Conservation (phyloP, 805 yeast species). For the Vanderwaltozyma yarrowii region DNA sequence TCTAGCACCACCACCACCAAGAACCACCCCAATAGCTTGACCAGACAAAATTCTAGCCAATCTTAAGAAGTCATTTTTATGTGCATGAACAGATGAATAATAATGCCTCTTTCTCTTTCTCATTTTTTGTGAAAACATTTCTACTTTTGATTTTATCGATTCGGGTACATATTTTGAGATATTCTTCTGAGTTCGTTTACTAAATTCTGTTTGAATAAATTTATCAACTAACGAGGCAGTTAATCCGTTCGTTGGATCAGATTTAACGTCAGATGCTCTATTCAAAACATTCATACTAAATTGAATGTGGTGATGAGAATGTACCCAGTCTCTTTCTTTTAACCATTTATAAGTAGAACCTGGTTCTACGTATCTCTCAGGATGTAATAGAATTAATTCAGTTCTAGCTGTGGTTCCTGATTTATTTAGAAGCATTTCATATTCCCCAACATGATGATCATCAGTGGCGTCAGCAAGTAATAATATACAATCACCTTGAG, state of each 20-base stretch:
- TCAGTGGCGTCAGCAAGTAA: conserved; percentile 76
- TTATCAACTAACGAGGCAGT: conserved; percentile 18
- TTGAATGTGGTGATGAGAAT: conserved; percentile 86
- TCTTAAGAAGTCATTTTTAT: conserved; percentile 82
- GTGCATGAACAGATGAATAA: conserved; percentile 32
- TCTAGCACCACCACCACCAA: conserved; percentile 98
- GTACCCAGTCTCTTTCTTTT: conserved; percentile 79
- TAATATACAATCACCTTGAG: conserved; percentile 92
- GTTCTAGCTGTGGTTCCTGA: conserved; percentile 78
- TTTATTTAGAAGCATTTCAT: conserved; percentile 64
- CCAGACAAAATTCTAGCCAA: conserved; percentile 85
- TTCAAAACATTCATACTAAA: conserved; percentile 29
- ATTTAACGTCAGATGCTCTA: conserved; percentile 13
- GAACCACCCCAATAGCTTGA: conserved; percentile 84
- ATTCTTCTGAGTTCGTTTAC: conserved; percentile 24
- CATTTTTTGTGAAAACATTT: conserved; percentile 27
- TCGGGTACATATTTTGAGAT: conserved; percentile 25
- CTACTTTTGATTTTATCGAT: conserved; percentile 30
- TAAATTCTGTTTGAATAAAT: conserved; percentile 24
- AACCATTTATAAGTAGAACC: conserved; percentile 84
- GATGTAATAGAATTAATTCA: conserved; percentile 75
- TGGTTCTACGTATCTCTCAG: conserved; percentile 70
- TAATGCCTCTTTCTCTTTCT: conserved; percentile 18
- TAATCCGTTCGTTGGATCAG: conserved; percentile 11
- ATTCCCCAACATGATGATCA: conserved; percentile 71